A percentile compares a stretch with the other conserved stretches of the same genome.
Conservation (phyloP, 345 rosid genomes). For the Boechera divaricarpa region DNA sequence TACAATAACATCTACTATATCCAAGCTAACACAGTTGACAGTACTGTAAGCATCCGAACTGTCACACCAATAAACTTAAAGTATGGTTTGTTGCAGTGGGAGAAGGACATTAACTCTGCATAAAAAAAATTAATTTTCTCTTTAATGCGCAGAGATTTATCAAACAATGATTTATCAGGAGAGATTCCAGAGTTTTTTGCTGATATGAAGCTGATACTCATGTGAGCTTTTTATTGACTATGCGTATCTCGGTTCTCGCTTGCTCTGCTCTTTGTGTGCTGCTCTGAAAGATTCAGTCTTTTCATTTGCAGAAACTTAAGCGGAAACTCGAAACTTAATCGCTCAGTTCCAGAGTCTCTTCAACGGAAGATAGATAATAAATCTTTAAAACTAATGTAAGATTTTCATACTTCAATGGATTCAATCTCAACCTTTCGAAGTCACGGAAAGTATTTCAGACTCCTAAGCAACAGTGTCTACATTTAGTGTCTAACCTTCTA, state of each 20-base stretch:
- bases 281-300: conserved; percentile 2
- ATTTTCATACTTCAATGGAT: neutral
- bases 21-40: conserved; percentile 45
- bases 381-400: conserved; percentile 35
- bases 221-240: conserved; percentile 50
- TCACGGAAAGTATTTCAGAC: neutral
- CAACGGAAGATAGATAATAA: neutral
- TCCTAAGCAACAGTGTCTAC: neutral
- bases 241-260: neutral
- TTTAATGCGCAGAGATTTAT: conserved; percentile 58
- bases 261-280: conserved; percentile 5
- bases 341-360: conserved; percentile 25
- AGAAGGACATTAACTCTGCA: neutral
- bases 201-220: conserved; percentile 44
- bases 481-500: neutral
- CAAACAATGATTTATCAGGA: conserved; percentile 58
- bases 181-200: conserved; percentile 51
- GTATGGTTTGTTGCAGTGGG: neutral
- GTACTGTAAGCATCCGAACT: conserved; percentile 46
- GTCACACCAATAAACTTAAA: neutral
- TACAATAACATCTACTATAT: conserved; percentile 42
- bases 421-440: neutral
- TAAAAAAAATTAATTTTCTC: neutral
- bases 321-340: conserved; percentile 20
- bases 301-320: conserved; percentile 36